A percentile compares a stretch with the other conserved stretches of the same genome.
phyloP scores from a whole-genome alignment of 805 yeast species.

The Suhomyces sp. region DNA sequence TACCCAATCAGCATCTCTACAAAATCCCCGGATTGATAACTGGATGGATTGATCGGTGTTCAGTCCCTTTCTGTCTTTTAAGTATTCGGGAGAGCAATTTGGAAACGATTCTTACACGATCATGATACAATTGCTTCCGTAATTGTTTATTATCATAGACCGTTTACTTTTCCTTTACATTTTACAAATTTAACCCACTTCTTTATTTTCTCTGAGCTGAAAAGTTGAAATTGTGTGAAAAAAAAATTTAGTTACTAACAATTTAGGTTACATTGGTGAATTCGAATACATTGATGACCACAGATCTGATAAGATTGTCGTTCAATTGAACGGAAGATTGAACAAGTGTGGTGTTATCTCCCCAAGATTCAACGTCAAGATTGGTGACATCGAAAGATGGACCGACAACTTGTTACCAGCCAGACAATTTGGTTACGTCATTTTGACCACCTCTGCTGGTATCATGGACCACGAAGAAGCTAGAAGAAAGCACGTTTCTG shows the following conservation, averaged over 20 bases:
- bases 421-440: constrained; percentile 26
- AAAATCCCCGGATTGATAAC: constrained; percentile 87
- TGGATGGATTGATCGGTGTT: constrained; percentile 89
- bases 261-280: constrained; percentile 79
- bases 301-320: constrained; percentile 97
- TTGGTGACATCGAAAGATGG: constrained; percentile 24
- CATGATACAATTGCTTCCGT: constrained; percentile 25
- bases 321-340: constrained; percentile 90
- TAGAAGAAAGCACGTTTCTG: constrained; percentile 28
- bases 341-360: constrained; percentile 27
- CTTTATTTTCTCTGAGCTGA: background rate
- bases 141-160: constrained; percentile 27
- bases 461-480: constrained; percentile 30
- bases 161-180: constrained; percentile 74
- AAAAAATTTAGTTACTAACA: constrained; percentile 18
- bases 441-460: constrained; percentile 28
- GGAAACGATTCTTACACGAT: constrained; percentile 71
- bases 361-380: constrained; percentile 27
- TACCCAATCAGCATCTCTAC: background rate
- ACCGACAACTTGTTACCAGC: constrained; percentile 30
- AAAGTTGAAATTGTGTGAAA: background rate
- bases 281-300: constrained; percentile 98
- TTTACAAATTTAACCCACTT: background rate
- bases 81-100: constrained; percentile 82
- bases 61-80: constrained; percentile 97